Percentiles rank a stretch among this genome's conserved stretches.
phyloP scores from a whole-genome alignment of 116 monocot genomes.

The Posidonia oceanica region DNA sequence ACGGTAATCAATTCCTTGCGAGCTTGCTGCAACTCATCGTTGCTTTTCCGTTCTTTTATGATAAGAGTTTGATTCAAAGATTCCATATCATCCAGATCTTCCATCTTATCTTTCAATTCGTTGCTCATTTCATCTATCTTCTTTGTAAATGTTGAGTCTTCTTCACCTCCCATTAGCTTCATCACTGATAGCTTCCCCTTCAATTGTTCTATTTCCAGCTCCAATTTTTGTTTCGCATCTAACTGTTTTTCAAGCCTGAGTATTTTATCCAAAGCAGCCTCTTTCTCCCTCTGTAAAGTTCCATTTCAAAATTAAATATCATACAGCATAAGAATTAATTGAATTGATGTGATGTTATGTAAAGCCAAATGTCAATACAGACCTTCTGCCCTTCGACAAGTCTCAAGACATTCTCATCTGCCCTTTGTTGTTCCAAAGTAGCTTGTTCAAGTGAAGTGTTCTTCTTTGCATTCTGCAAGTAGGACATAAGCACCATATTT shows the following conservation, averaged over 20 bases:
- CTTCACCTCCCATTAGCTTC: conserved; percentile 66
- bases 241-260: conserved; percentile 66
- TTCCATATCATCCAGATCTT: conserved; percentile 61
- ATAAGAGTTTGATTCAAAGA: conserved; percentile 41
- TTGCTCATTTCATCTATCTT: conserved; percentile 58
- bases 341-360: background rate
- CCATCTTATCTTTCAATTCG: conserved; percentile 57
- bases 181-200: conserved; percentile 65
- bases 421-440: conserved; percentile 32
- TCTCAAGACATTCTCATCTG: conserved; percentile 35
- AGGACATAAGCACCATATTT: background rate
- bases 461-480: conserved; percentile 23
- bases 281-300: conserved; percentile 63
- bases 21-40: conserved; percentile 65
- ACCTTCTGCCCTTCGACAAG: conserved; percentile 50
- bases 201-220: conserved; percentile 77
- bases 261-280: conserved; percentile 49
- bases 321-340: background rate
- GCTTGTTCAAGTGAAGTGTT: conserved; percentile 25
- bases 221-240: conserved; percentile 71
- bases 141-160: conserved; percentile 32
- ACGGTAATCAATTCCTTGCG: conserved; percentile 45
- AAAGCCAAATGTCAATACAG: background rate
- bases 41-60: conserved; percentile 49
- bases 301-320: background rate